Conservation (phyloP, 768 basidiomycete genomes). For the Cytidiella melzeri region DNA sequence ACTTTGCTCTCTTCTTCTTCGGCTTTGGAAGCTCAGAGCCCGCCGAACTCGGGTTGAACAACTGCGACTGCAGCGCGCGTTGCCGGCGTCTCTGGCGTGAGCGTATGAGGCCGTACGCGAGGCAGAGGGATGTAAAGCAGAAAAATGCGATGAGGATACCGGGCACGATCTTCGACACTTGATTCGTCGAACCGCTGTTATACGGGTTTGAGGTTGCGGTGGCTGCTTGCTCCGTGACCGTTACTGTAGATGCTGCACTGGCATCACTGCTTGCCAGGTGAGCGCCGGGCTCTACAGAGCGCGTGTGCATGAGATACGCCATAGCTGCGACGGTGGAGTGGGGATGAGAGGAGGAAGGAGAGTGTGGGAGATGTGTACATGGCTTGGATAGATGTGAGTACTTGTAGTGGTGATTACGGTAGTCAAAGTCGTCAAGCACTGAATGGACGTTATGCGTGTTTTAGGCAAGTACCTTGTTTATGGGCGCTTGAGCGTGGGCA, state of each 20-base stretch:
- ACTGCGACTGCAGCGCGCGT: not conserved
- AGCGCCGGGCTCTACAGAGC: not conserved
- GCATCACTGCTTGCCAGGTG: not conserved
- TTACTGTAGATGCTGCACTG: not conserved
- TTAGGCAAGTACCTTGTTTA: slow-evolving; percentile 10
- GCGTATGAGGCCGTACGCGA: slow-evolving; percentile 5
- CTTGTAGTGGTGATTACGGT: no score
- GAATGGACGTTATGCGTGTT: not conserved
- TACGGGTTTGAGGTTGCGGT: not conserved
- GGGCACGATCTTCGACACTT: slow-evolving; percentile 10
- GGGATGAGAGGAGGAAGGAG: slow-evolving; percentile 3
- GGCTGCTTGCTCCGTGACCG: not conserved
- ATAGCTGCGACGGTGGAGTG: no score
- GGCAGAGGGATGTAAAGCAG: slow-evolving; percentile 9
- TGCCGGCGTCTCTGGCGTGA: slow-evolving; percentile 2
- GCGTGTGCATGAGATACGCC: not conserved
- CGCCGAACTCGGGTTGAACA: not conserved
- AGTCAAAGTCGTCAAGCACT: slow-evolving; percentile 5
- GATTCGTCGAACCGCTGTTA: not conserved
- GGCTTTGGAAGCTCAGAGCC: not conserved
- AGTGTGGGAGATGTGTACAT: not conserved
- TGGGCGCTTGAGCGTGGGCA: slow-evolving; percentile 8
- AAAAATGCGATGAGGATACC: slow-evolving; percentile 12
- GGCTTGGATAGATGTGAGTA: slow-evolving; percentile 4
- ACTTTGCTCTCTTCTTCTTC: slow-evolving; percentile 7